Evolutionary conservation across 139 green algal genomes (phyloP).

Genomic region (Chloropicon primus): DNA sequence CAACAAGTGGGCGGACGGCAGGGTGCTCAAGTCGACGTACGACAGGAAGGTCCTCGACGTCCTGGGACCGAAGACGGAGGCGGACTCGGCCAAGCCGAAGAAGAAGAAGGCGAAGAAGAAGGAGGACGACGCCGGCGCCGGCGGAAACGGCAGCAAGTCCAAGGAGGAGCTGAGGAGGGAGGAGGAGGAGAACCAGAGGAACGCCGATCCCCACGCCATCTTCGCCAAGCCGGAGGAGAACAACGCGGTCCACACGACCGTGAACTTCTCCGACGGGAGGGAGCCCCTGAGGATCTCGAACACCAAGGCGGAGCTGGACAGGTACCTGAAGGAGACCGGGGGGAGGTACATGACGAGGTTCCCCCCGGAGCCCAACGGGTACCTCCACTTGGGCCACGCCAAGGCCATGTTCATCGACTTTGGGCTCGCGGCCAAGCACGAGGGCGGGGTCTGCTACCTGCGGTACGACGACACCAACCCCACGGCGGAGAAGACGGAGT

Average conservation of each 20-base stretch:
- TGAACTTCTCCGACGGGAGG: conserved; percentile 31
- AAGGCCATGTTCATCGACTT: conserved; percentile 99
- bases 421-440: conserved; percentile 72
- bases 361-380: conserved; percentile 90
- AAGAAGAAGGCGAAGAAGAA: conserved; percentile 56
- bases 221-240: conserved; percentile 68
- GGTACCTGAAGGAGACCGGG: conserved; percentile 65
- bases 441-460: conserved; percentile 79
- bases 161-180: background rate
- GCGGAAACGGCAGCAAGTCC: conserved; percentile 12
- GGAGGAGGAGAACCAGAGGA: conserved; percentile 13
- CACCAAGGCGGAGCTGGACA: conserved; percentile 50
- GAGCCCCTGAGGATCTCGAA: conserved; percentile 72
- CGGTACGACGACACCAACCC: conserved; percentile 98
- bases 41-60: background rate
- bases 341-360: conserved; percentile 77
- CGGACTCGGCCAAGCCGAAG: conserved; percentile 14
- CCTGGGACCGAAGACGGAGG: conserved; percentile 8
- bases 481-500: conserved; percentile 94
- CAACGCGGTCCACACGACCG: conserved; percentile 57
- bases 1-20: conserved; percentile 65
- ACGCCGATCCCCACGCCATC: conserved; percentile 67
- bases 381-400: conserved; percentile 86
- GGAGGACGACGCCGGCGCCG: background rate
- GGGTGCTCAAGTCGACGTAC: conserved; percentile 18